Evolutionary conservation across 768 basidiomycete species (phyloP).

Genomic region (Aureoboletus auriporus): DNA sequence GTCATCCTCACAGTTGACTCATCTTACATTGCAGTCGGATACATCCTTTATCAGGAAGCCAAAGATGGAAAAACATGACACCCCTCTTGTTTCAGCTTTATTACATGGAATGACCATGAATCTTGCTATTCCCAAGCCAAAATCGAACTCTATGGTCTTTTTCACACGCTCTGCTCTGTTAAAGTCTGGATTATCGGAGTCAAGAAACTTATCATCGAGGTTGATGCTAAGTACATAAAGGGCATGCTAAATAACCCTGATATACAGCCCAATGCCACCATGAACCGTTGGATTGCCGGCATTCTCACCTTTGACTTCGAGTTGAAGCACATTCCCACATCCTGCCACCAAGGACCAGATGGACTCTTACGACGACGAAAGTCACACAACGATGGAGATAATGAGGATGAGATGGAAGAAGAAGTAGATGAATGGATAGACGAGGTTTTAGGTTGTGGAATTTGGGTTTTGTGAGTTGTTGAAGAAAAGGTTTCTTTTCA

Average conservation of each 20-base stretch:
- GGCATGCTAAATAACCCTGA: background rate
- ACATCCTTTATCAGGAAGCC: slow-evolving; percentile 25
- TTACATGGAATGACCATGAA: slow-evolving; percentile 28
- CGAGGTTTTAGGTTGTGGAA: slow-evolving; percentile 6
- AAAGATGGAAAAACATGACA: slow-evolving; percentile 9
- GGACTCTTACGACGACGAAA: background rate
- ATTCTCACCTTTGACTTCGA: background rate
- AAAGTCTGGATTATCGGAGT: slow-evolving; percentile 28
- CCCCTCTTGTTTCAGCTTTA: slow-evolving; percentile 36
- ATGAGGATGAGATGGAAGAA: background rate
- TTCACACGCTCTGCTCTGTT: slow-evolving; percentile 16
- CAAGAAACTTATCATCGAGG: slow-evolving; percentile 27
- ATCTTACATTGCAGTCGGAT: slow-evolving; percentile 33
- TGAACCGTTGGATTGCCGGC: background rate
- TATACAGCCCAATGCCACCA: background rate
- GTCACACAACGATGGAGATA: background rate
- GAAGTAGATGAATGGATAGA: slow-evolving; percentile 18
- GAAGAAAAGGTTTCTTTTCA: background rate
- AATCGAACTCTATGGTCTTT: slow-evolving; percentile 28
- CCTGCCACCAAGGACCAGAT: background rate
- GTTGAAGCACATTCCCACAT: background rate
- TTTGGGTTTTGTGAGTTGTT: background rate
- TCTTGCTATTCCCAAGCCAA: slow-evolving; percentile 18
- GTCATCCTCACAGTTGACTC: slow-evolving; percentile 24
- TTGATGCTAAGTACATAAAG: background rate